Percentiles rank a stretch among this genome's conserved stretches.
These are phyloP conservation scores for Edaphochlamys debaryana DNA, from an alignment of 139 green algal species.

Conservation along the genomic window DNA sequence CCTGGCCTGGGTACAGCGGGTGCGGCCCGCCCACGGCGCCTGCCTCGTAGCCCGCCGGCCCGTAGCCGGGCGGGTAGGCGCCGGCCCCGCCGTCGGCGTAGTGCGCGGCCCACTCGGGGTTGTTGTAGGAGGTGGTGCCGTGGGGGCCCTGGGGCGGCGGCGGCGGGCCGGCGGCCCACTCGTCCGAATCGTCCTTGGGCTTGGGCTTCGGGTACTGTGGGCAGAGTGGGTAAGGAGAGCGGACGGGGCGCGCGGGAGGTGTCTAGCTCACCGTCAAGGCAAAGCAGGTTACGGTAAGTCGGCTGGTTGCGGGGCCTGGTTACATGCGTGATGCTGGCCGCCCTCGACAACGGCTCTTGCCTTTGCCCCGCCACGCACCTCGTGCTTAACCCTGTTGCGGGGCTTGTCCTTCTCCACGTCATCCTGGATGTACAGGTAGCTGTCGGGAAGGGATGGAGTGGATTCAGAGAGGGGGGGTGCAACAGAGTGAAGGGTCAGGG, in stretches of 20 bases:
- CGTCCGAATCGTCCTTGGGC: not conserved
- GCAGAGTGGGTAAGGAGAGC: no score
- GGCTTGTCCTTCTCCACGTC: slow-evolving; percentile 2
- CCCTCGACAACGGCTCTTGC: not conserved
- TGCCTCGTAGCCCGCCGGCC: not conserved
- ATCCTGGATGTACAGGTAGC: slow-evolving; percentile 20
- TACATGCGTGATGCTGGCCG: no score
- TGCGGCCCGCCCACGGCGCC: not conserved
- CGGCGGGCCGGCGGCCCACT: no score
- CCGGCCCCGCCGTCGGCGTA: not conserved
- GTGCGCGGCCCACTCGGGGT: not conserved
- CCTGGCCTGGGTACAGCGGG: slow-evolving; percentile 5
- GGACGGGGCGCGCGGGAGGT: not conserved
- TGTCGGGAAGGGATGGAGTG: not conserved
- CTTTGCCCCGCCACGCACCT: not conserved
- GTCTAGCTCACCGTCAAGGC: no score
- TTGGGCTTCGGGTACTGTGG: not conserved
- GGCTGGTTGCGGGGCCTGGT: no score
- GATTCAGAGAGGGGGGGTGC: not conserved
- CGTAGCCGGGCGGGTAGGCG: not conserved
- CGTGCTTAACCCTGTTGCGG: not conserved
- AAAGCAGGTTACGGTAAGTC: no score
- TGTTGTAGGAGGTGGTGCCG: not conserved
- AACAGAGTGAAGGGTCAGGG: not conserved
- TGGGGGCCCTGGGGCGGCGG: no score